Evolutionary conservation across 805 yeast genomes (phyloP), one percentile per base, ranked within the genome.

Genomic region (Candida nanaspora): DNA sequence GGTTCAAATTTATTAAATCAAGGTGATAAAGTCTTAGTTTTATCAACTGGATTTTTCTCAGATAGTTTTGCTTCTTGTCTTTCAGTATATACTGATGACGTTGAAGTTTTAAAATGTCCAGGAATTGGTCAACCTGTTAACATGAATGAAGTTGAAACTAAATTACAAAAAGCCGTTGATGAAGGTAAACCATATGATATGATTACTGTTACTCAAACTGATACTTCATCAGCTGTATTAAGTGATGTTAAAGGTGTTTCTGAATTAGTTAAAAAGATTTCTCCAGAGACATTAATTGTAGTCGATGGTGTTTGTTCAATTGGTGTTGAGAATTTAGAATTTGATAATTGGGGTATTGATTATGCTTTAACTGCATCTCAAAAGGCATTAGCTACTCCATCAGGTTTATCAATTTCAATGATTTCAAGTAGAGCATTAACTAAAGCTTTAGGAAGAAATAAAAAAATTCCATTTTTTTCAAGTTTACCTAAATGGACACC

Each of bases 231-330:
- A 28, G 95, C 95, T n/a, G 96, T 91, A 33, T 75, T 88, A 32
- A 69, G 80, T 35, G 82, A 85, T 55, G 80, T 91, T 46, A 69
- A 76, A 55, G 66, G 69, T 15, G 70, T 88, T 42, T 63, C 94
- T 22, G 64, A 62, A 39, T 49, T 80, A n/a, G 82, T 85, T 44
- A 76, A 78, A 52, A 56, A 65, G 46, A 64, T 70, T 2, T 75
- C 87, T 4, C 97, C 98, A 40, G 83, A 84, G 25, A 77, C 96
- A 20, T 71, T 91, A 46, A 70, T 91, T 40, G 67, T 87, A 39
- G 95, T 91, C 32, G 98, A 91, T 61, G 96, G 95, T 36, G 98
- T 91, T 25, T 93, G 98, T 65, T 87, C 97, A 7, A 76, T 89
- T 45, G 98, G 84, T 21, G 93, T 86, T 45, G 98, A 91, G 66